Base-by-base conservation (phyloP, 2,329 filamentous ascomycete genomes). In the Ophiostoma australiae region DNA sequence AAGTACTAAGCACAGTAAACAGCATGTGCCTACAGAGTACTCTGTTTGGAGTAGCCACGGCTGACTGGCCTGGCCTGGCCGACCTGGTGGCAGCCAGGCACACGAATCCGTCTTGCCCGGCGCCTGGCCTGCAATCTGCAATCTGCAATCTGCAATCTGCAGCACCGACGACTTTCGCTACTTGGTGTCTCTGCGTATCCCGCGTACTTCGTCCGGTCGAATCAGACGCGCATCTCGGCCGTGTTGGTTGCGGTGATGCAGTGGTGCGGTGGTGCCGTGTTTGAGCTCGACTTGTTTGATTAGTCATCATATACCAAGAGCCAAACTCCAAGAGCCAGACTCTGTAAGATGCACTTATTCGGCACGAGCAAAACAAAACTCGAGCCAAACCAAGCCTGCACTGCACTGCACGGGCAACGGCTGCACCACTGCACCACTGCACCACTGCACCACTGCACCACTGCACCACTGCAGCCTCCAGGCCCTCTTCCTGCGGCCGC, bases 151-250 rank as follows among this genome's bases (percentile, higher is more conserved):
- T 41, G 13, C 39, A 41, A 41, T 52, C 48, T 52, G 17, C n/a
- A n/a, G 11, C 52, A 31, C 17, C 48, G 15, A 17, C 27, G 27
- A 17, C 58, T 33, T 63, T 63, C 35, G 58, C 58, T 63, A 33
- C 27, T 63, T 63, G 55, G 4, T 31, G 27, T 63, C 27, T 63
- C 58, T 63, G 27, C 27, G 58, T 63, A 33, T 63, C 58, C 27
- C 58, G 58, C 58, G 27, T 63, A 15, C 15, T 63, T 33, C 58
- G 27, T 63, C 27, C 58, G 58, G 58, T 63, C 58, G 58, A 63
- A 63, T 63, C 58, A 63, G 15, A 31, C 13, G 58, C 23, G 23
- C 27, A 33, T 61, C n/a, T 27, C 23, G 27, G 27, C 33, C 55
- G 55, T 31, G 39, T 65, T 23, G 61, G 17, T 37, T 35, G 15